Evolutionary conservation across 306 rosid species (phyloP).

Genomic region (Vicia sativa): DNA sequence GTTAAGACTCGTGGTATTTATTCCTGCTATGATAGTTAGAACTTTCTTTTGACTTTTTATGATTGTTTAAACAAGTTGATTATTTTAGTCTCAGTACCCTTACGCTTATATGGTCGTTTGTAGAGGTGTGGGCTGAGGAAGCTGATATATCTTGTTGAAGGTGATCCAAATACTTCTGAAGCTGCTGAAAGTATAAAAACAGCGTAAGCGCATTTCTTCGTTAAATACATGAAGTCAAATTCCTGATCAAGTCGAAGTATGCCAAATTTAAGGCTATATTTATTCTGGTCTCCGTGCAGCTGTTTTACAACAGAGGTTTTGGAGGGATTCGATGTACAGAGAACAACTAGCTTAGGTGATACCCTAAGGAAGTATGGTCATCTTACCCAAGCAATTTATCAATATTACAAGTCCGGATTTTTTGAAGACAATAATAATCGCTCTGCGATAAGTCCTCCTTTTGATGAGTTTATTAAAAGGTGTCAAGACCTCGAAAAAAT

Average conservation of each 20-base stretch:
- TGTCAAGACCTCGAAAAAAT: slow-evolving; percentile 82
- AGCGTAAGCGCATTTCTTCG: slow-evolving; percentile 60
- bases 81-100: neutral
- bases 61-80: slow-evolving; percentile 22
- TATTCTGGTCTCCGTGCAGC: slow-evolving; percentile 52
- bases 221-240: slow-evolving; percentile 1
- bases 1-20: slow-evolving; percentile 77
- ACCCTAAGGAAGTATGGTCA: slow-evolving; percentile 87
- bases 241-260: slow-evolving; percentile 10
- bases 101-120: slow-evolving; percentile 29
- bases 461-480: slow-evolving; percentile 63
- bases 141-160: slow-evolving; percentile 95
- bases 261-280: slow-evolving; percentile 26
- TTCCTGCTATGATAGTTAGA: slow-evolving; percentile 32
- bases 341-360: slow-evolving; percentile 83
- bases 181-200: slow-evolving; percentile 96
- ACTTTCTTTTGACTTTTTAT: slow-evolving; percentile 5
- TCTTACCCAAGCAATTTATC: slow-evolving; percentile 80
- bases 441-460: slow-evolving; percentile 61
- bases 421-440: slow-evolving; percentile 47
- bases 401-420: slow-evolving; percentile 61
- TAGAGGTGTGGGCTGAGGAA: slow-evolving; percentile 93
- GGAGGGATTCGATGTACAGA: slow-evolving; percentile 95
- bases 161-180: slow-evolving; percentile 92
- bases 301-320: slow-evolving; percentile 92